These are phyloP conservation scores for Mortierella sp. DNA, from an alignment of 371 early-diverging fungal species.

Conservation along the genomic window DNA sequence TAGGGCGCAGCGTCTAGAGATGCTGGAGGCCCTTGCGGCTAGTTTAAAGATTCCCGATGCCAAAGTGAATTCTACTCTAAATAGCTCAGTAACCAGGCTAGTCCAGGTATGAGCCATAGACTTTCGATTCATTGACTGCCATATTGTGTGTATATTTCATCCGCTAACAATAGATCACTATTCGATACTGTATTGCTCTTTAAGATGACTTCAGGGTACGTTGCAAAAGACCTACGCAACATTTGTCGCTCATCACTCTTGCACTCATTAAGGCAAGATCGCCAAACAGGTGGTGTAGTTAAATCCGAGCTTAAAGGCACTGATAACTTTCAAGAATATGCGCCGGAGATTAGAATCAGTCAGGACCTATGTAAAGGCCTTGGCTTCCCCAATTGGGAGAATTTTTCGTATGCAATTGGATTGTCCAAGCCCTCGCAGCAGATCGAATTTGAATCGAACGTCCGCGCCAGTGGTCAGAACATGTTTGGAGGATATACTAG, in stretches of 20 bases:
- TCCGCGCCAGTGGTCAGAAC: conserved; percentile 60
- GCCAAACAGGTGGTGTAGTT: too few relatives aligned
- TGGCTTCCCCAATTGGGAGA: conserved; percentile 40
- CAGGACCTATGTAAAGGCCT: neutral
- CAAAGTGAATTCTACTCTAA: neutral
- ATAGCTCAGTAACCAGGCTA: neutral
- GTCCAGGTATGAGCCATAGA: conserved; percentile 25
- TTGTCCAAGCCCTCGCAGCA: conserved; percentile 64
- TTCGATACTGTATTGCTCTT: neutral
- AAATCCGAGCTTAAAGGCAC: neutral
- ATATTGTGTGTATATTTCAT: neutral
- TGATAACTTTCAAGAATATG: neutral
- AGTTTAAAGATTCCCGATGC: neutral
- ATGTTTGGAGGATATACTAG: conserved; percentile 69
- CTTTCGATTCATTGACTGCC: neutral
- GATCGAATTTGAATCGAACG: conserved; percentile 62
- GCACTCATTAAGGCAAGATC: conserved; percentile 40
- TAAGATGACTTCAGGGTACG: conserved; percentile 74
- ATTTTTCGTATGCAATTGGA: conserved; percentile 63
- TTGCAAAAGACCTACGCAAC: conserved; percentile 67
- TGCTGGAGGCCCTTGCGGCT: conserved; percentile 9
- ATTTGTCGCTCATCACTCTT: conserved; percentile 64
- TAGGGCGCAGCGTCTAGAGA: conserved; percentile 50
- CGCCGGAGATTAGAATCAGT: neutral
- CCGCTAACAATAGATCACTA: neutral